A percentile compares a stretch with the other conserved stretches of the same genome.
These are phyloP conservation scores for Erysimum cheiranthoides DNA, from an alignment of 345 rosid genomes.

Conservation along the genomic window DNA sequence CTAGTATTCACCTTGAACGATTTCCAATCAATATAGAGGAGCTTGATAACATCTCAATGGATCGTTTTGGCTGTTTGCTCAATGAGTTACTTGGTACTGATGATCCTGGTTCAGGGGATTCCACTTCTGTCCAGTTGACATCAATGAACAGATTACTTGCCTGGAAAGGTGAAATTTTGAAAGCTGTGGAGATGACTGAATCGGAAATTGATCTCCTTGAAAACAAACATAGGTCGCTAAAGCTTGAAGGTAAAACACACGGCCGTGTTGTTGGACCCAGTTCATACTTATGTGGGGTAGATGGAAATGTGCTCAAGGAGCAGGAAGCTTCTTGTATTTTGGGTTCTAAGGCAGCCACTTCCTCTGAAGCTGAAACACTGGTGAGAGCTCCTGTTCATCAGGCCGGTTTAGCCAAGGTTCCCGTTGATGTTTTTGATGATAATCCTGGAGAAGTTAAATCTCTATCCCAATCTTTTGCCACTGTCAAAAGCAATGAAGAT, in stretches of 20 bases:
- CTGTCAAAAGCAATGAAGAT: conserved; percentile 43
- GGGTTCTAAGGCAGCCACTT: conserved; percentile 55
- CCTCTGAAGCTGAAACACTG: conserved; percentile 48
- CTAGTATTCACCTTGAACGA: conserved; percentile 62
- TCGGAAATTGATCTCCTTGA: conserved; percentile 90
- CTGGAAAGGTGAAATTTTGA: conserved; percentile 68
- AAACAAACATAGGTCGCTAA: conserved; percentile 66
- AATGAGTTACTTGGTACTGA: conserved; percentile 69
- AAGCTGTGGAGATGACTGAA: conserved; percentile 77
- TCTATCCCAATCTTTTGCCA: conserved; percentile 41
- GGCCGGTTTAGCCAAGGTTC: conserved; percentile 50
- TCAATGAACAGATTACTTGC: conserved; percentile 66
- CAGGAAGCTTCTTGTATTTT: conserved; percentile 44
- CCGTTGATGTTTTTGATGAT: conserved; percentile 54
- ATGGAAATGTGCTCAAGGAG: conserved; percentile 43
- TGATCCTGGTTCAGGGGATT: conserved; percentile 63
- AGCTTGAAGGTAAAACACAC: conserved; percentile 50
- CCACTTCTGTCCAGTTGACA: conserved; percentile 58
- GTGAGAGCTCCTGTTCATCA: conserved; percentile 47
- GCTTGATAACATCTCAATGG: conserved; percentile 57
- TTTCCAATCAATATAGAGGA: conserved; percentile 72
- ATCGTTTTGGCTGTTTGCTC: conserved; percentile 66
- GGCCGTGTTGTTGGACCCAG: conserved; percentile 35
- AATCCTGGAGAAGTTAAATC: conserved; percentile 78
- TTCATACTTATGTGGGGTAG: conserved; percentile 45